A percentile compares a stretch with the other conserved stretches of the same genome.
These are phyloP conservation scores for Annulohypoxylon maeteangense DNA, from an alignment of 495 filamentous ascomycete genomes.

Conservation along the genomic window DNA sequence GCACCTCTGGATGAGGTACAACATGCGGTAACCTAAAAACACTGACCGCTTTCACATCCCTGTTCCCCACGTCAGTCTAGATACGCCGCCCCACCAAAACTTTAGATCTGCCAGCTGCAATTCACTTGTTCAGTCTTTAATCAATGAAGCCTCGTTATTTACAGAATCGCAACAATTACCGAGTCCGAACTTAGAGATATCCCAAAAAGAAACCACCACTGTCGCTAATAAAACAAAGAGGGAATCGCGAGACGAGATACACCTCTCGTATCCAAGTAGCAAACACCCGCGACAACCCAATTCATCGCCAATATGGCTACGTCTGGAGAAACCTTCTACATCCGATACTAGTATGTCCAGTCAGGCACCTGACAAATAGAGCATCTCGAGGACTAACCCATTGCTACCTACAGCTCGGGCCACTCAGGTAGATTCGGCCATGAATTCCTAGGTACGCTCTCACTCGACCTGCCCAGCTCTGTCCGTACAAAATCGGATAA, in stretches of 20 bases:
- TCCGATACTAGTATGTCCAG: slow-evolving; percentile 89
- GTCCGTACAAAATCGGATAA: not conserved
- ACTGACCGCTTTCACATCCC: slow-evolving; percentile 23
- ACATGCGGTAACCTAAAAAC: not conserved
- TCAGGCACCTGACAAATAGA: not conserved
- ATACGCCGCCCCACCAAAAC: slow-evolving; percentile 60
- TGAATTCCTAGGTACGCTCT: slow-evolving; percentile 87
- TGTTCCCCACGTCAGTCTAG: slow-evolving; percentile 30
- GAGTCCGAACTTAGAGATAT: not conserved
- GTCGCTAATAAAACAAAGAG: not conserved
- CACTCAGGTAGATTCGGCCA: slow-evolving; percentile 98
- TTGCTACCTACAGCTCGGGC: slow-evolving; percentile 75
- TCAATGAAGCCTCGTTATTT: slow-evolving; percentile 28
- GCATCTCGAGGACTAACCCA: slow-evolving; percentile 36
- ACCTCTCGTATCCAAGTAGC: slow-evolving; percentile 5
- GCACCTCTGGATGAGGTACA: not conserved
- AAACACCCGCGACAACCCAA: not conserved
- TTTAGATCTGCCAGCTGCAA: slow-evolving; percentile 23
- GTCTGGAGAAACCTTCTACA: slow-evolving; percentile 83
- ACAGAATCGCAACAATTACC: slow-evolving; percentile 19
- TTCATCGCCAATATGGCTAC: slow-evolving; percentile 38
- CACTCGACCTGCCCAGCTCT: not conserved
- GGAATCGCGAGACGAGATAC: slow-evolving; percentile 4
- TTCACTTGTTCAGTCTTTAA: not conserved
- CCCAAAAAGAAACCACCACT: not conserved